Evolutionary conservation across 805 yeast genomes (phyloP), one percentile per base, ranked within the genome.

Genomic region (Saccharomycopsis babjevae): DNA sequence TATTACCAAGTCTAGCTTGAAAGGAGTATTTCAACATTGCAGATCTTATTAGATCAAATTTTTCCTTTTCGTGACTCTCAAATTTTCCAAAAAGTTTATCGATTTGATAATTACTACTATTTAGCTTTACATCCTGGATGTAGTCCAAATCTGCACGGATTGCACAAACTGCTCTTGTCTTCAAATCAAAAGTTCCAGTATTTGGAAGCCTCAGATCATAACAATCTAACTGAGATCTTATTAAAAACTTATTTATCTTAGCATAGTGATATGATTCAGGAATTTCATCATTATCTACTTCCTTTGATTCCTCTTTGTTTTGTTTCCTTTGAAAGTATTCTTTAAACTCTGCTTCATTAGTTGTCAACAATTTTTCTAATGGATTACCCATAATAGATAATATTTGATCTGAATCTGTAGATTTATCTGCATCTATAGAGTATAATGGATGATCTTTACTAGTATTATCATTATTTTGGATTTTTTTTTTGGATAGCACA

Each of bases 161-260:
- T 0, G 96, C 88, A 61, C 90, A 84, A 0, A 88, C 96, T 0
- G 97, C 98, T 64, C 99, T 76, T 0, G 97, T 88, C 68, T 93
- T 93, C 61, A 93, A 73, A 72, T 93, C 99, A 76, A 94, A 93
- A 0, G 91, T 85, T 0, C 97, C 97, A 3, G 86, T 84, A 0
- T 96, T 96, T 0, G 97, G 97, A 42, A 94, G 75, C 42, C 88
- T 73, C 0, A 77, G 71, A 71, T 90, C 92, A 62, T 77, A 76
- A 62, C 97, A 90, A 72, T 93, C 99, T 56, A 94, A 77, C 71
- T 93, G 98, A 0, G 98, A 93, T 65, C 98, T 78, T 82, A 93
- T 79, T 15, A 93, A 69, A 67, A 94, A 88, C 50, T 80, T 77
- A 2, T 86, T 90, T 60, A 82, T 74, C 43, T 74, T 73, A 6